A percentile compares a stretch with the other conserved stretches of the same genome.
These are phyloP conservation scores for Incumbomyces delicatus DNA, from an alignment of 2,329 filamentous ascomycete species.

Conservation along the genomic window DNA sequence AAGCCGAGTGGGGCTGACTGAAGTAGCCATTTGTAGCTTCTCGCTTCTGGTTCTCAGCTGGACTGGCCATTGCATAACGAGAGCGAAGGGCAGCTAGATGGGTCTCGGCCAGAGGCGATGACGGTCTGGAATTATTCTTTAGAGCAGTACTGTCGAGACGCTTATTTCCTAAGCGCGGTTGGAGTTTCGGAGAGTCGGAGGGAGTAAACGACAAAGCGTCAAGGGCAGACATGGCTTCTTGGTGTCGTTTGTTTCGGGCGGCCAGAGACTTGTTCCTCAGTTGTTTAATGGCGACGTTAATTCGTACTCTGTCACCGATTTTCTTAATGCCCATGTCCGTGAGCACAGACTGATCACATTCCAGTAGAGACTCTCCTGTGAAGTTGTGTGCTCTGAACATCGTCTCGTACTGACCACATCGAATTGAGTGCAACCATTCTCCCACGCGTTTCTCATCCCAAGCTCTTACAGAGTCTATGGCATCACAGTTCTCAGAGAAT, in stretches of 20 bases:
- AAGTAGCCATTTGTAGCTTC: slow-evolving; percentile 45
- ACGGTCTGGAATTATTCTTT: slow-evolving; percentile 57
- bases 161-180: slow-evolving; percentile 44
- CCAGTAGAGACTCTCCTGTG: slow-evolving; percentile 90
- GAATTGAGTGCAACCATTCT: slow-evolving; percentile 82
- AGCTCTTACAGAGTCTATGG: slow-evolving; percentile 56
- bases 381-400: slow-evolving; percentile 89
- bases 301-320: slow-evolving; percentile 86
- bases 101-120: slow-evolving; percentile 58
- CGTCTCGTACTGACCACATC: slow-evolving; percentile 87
- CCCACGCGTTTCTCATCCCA: slow-evolving; percentile 67
- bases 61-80: slow-evolving; percentile 53
- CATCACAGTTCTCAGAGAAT: slow-evolving; percentile 69
- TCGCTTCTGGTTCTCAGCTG: slow-evolving; percentile 43
- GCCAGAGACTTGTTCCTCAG: slow-evolving; percentile 66
- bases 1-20: slow-evolving; percentile 44
- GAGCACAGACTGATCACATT: slow-evolving; percentile 91
- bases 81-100: slow-evolving; percentile 42
- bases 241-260: slow-evolving; percentile 72
- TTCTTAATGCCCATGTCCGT: slow-evolving; percentile 99
- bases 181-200: slow-evolving; percentile 54
- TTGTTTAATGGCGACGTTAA: slow-evolving; percentile 78
- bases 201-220: slow-evolving; percentile 55
- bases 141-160: slow-evolving; percentile 32
- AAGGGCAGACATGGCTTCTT: slow-evolving; percentile 75